Conservation (phyloP, 768 basidiomycete species). For the Mycena belliarum region DNA sequence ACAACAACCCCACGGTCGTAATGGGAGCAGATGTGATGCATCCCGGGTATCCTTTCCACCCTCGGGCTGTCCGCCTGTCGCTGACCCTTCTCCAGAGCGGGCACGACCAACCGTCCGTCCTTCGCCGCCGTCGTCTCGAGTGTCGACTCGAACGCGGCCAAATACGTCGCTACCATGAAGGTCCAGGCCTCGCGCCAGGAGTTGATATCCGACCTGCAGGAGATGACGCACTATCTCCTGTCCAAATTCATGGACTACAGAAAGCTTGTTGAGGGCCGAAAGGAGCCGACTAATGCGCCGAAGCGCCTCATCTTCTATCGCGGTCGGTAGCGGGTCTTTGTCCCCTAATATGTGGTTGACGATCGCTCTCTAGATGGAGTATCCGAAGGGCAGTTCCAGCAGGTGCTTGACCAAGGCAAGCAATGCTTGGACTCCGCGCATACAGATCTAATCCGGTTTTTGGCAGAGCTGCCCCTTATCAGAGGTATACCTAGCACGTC, state of each 20-base stretch:
- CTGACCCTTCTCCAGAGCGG: slow-evolving; percentile 69
- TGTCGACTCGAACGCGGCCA: slow-evolving; percentile 72
- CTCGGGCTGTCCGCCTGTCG: slow-evolving; percentile 41
- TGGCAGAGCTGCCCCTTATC: slow-evolving; percentile 59
- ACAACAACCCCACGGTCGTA: slow-evolving; percentile 73
- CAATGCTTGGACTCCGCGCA: not conserved
- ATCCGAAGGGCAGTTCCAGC: slow-evolving; percentile 55
- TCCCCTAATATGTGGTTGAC: slow-evolving; percentile 3
- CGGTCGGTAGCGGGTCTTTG: slow-evolving; percentile 38
- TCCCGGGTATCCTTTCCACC: slow-evolving; percentile 9
- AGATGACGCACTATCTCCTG: slow-evolving; percentile 45
- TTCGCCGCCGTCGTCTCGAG: slow-evolving; percentile 81
- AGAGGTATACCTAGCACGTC: slow-evolving; percentile 44
- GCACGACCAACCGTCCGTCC: slow-evolving; percentile 72
- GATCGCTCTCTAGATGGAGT: slow-evolving; percentile 46
- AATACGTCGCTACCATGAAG: slow-evolving; percentile 68
- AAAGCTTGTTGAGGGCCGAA: slow-evolving; percentile 48
- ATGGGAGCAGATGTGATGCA: slow-evolving; percentile 56
- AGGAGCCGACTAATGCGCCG: slow-evolving; percentile 43
- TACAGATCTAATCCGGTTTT: slow-evolving; percentile 21
- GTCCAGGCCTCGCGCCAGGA: slow-evolving; percentile 66
- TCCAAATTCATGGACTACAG: slow-evolving; percentile 60
- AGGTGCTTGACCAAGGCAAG: slow-evolving; percentile 59
- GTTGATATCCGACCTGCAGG: slow-evolving; percentile 70
- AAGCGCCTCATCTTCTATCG: slow-evolving; percentile 78